Conservation (phyloP, 2,329 filamentous ascomycete species). For the Fusarium circinatum region DNA sequence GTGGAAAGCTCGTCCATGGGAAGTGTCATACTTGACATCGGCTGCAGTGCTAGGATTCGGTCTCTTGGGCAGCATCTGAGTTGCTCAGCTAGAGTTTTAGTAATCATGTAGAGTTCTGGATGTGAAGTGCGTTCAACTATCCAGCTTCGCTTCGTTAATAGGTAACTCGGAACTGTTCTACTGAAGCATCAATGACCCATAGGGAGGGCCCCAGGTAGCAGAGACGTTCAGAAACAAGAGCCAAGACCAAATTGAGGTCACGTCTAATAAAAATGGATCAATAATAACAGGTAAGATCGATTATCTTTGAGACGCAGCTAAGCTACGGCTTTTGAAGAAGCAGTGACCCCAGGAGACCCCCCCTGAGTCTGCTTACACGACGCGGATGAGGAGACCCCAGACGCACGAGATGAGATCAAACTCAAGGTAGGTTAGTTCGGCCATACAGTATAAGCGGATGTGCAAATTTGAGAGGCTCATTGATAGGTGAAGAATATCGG, state of each 20-base stretch:
- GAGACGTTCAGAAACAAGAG: background rate
- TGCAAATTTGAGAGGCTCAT: fast-evolving
- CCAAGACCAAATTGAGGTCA: fast-evolving
- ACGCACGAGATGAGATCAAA: background rate
- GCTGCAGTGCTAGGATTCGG: background rate
- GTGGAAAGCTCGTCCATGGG: too few relatives aligned
- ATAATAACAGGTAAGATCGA: fast-evolving
- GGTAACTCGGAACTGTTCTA: background rate
- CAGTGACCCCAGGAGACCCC: background rate
- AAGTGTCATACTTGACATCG: background rate
- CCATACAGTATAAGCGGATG: background rate
- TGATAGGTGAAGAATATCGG: fast-evolving
- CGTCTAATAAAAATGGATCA: fast-evolving
- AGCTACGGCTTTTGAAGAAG: fast-evolving
- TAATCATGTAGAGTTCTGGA: fast-evolving
- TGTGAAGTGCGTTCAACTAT: fast-evolving
- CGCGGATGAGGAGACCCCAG: too few relatives aligned
- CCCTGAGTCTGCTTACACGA: background rate
- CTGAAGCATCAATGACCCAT: background rate
- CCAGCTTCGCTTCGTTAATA: fast-evolving
- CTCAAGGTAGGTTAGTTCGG: background rate
- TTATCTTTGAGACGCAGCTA: fast-evolving
- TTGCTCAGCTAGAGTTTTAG: background rate
- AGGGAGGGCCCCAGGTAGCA: fast-evolving
- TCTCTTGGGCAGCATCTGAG: background rate